Evolutionary conservation across 2,329 filamentous ascomycete species (phyloP).

Genomic region (Claviceps sp.): DNA sequence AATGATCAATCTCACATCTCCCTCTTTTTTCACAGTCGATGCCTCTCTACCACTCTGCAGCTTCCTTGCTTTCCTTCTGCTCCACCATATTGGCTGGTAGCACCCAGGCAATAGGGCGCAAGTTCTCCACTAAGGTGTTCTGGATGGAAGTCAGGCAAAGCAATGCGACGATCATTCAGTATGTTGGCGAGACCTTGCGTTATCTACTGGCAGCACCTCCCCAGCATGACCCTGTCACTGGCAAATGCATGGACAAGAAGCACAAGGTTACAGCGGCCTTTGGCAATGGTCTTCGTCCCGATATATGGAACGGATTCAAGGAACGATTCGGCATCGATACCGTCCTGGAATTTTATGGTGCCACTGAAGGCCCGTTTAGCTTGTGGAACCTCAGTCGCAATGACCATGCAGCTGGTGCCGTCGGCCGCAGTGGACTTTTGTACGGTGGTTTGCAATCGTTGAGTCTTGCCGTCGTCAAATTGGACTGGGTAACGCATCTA

Average conservation of each 20-base stretch:
- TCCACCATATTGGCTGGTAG: conserved; percentile 45
- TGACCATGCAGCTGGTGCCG: conserved; percentile 59
- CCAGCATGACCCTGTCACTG: conserved; percentile 47
- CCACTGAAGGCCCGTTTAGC: conserved; percentile 58
- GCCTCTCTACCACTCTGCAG: conserved; percentile 81
- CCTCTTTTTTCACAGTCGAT: conserved; percentile 42
- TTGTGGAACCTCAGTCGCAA: conserved; percentile 65
- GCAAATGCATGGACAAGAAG: conserved; percentile 55
- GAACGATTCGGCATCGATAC: conserved; percentile 62
- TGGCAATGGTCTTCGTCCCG: conserved; percentile 74
- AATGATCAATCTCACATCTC: neutral
- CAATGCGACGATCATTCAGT: conserved; percentile 66
- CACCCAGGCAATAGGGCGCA: conserved; percentile 59
- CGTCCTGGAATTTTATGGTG: conserved; percentile 69
- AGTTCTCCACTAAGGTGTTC: conserved; percentile 65
- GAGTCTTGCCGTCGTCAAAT: conserved; percentile 45
- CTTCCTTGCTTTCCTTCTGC: conserved; percentile 54
- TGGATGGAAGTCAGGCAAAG: conserved; percentile 62
- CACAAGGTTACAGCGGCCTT: conserved; percentile 65
- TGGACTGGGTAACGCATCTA: conserved; percentile 58
- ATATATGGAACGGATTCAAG: conserved; percentile 76
- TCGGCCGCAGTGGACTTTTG: conserved; percentile 58
- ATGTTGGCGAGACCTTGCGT: conserved; percentile 77
- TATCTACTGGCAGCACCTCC: conserved; percentile 61
- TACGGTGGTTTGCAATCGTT: conserved; percentile 39